phyloP scores from a whole-genome alignment of 805 yeast species.

The Candida insectorum region DNA sequence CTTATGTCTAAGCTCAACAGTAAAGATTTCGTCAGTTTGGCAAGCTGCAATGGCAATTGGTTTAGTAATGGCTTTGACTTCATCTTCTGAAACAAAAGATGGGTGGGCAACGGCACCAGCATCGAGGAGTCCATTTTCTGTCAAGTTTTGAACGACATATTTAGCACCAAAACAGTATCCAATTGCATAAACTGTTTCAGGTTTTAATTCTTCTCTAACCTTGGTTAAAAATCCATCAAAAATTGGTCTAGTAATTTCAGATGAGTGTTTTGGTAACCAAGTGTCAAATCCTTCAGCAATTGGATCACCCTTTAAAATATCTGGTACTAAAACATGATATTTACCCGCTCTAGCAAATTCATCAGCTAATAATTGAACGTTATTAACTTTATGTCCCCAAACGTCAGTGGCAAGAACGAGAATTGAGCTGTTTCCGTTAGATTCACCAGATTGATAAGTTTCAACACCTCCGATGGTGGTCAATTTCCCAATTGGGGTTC shows the following conservation, averaged over 20 bases:
- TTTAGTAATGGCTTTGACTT: slow-evolving; percentile 49
- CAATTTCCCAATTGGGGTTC: slow-evolving; percentile 45
- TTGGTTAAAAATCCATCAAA: slow-evolving; percentile 45
- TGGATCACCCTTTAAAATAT: slow-evolving; percentile 56
- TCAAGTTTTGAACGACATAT: slow-evolving; percentile 52
- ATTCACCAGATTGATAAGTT: slow-evolving; percentile 28
- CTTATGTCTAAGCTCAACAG: slow-evolving; percentile 57
- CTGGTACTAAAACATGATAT: slow-evolving; percentile 73
- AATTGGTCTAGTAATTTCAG: slow-evolving; percentile 46
- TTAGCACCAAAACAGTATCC: slow-evolving; percentile 91
- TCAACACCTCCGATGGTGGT: slow-evolving; percentile 40
- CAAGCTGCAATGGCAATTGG: slow-evolving; percentile 77
- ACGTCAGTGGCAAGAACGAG: slow-evolving; percentile 70
- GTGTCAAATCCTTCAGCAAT: slow-evolving; percentile 13
- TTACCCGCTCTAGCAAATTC: slow-evolving; percentile 53
- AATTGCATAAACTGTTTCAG: slow-evolving; percentile 45
- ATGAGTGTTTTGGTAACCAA: slow-evolving; percentile 58
- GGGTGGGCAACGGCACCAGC: slow-evolving; percentile 83
- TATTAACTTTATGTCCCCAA: slow-evolving; percentile 57
- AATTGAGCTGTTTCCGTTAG: slow-evolving; percentile 37
- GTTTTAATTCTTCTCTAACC: slow-evolving; percentile 37
- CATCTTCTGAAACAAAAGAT: slow-evolving; percentile 63
- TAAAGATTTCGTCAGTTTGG: slow-evolving; percentile 61
- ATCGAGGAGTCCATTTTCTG: slow-evolving; percentile 27
- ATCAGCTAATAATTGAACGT: slow-evolving; percentile 63